phyloP scores from a whole-genome alignment of 805 yeast genomes.

The Jamesozyma rosinii region DNA sequence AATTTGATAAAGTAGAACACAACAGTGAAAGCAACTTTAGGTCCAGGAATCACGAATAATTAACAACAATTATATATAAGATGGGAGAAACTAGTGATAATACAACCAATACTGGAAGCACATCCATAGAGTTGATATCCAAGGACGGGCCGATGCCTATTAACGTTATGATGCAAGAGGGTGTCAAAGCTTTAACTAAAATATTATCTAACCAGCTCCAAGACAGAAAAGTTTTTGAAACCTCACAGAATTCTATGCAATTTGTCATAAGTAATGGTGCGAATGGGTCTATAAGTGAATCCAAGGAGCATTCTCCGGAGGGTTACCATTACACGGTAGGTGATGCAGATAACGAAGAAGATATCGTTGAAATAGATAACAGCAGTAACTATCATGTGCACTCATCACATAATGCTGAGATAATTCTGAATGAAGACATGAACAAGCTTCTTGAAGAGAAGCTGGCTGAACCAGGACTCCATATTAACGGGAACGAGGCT shows the following conservation, averaged over 20 bases:
- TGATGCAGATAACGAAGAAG: slow-evolving; percentile 4
- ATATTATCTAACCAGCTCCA: slow-evolving; percentile 24
- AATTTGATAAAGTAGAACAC: too few species aligned
- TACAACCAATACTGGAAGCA: background rate
- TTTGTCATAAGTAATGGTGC: slow-evolving; percentile 14
- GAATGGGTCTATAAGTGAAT: background rate
- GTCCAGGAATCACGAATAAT: too few species aligned
- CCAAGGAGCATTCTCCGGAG: background rate
- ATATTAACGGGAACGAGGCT: slow-evolving; percentile 22
- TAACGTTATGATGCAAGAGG: slow-evolving; percentile 30
- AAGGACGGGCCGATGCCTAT: slow-evolving; percentile 26
- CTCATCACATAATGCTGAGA: background rate
- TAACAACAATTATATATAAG: too few species aligned
- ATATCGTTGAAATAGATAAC: slow-evolving; percentile 9
- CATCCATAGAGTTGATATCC: slow-evolving; percentile 21
- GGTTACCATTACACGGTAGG: background rate
- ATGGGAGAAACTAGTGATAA: slow-evolving; percentile 1
- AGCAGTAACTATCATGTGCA: slow-evolving; percentile 11
- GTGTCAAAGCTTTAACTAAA: slow-evolving; percentile 28
- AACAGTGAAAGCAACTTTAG: too few species aligned
- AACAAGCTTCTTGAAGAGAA: slow-evolving; percentile 9
- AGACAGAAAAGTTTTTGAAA: slow-evolving; percentile 16
- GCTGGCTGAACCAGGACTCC: slow-evolving; percentile 20
- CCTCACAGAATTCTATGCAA: slow-evolving; percentile 18
- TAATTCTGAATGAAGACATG: background rate